These are phyloP conservation scores for Picochlorum costavermella DNA, from an alignment of 139 green algal genomes.

Conservation along the genomic window DNA sequence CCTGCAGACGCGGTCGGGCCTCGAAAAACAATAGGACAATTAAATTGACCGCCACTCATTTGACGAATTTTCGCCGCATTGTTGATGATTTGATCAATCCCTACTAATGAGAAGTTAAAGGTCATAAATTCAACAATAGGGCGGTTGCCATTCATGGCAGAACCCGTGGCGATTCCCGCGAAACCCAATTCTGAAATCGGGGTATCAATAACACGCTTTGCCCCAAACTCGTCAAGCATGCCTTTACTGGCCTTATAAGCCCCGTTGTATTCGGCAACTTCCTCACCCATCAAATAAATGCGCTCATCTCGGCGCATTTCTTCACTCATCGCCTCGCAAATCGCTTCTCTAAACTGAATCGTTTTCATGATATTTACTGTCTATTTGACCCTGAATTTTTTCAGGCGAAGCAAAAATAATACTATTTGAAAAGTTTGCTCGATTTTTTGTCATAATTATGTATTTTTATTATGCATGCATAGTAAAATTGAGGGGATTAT, in stretches of 20 bases:
- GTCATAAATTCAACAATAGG: constrained; percentile 99
- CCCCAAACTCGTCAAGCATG: constrained; percentile 90
- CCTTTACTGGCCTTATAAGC: constrained; percentile 96
- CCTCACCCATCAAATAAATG: constrained; percentile 94
- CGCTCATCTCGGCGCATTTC: constrained; percentile 87
- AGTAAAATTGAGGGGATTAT: too few relatives aligned
- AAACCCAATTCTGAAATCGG: constrained; percentile 99
- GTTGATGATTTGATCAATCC: constrained; percentile 99
- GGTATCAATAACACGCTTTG: constrained; percentile 89
- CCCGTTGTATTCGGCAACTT: constrained; percentile 96
- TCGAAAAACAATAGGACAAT: constrained; percentile 92
- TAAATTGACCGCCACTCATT: constrained; percentile 94
- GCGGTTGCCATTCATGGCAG: constrained; percentile 80
- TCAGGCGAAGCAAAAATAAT: too few relatives aligned
- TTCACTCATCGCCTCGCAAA: constrained; percentile 95
- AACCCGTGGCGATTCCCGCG: constrained; percentile 87
- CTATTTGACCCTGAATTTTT: too few relatives aligned
- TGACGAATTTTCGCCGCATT: constrained; percentile 95
- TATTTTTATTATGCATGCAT: too few relatives aligned
- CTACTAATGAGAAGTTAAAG: constrained; percentile 99
- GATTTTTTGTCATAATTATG: too few relatives aligned
- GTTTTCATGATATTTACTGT: too few relatives aligned
- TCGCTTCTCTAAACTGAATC: constrained; percentile 91
- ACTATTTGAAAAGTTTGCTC: too few relatives aligned
- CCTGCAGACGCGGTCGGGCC: constrained; percentile 94